Base-by-base conservation (phyloP, 441 rosid species). In the Heliophila coronopifolia region DNA sequence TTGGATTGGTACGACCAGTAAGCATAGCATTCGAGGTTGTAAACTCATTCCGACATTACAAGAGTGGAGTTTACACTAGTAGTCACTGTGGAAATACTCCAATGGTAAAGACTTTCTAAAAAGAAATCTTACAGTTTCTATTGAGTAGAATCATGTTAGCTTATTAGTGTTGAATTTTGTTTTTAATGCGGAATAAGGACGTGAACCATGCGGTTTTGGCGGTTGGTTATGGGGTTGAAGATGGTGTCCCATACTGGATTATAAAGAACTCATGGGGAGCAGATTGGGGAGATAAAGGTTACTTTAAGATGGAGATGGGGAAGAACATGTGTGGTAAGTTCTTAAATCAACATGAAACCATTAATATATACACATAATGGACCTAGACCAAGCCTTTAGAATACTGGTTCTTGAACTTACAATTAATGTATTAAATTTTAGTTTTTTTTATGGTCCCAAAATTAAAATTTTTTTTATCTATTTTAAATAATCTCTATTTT, bases 181-280 rank as follows among this genome's bases (percentile, higher is more conserved):
- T 14, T 1, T 7, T 5, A 3, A 30, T 53, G 56, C 20, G 66
- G 19, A 46, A 45, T 58, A 77, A 87, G 95, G 98, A 91, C 50
- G 93, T 87, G 75, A 91, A 91, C 80, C 95, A 84, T 15, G 88
- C 96, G 1, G 96, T 91, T 57, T 66, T 91, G 55, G 96, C 96
- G 7, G 93, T 91, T 46, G 96, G 98, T 26, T 91, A 84, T 58
- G 98, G 98, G 62, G 74, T 87, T 7, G 93, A 87, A 67, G 32
- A 75, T 27, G 95, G 83, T 9, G 70, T 81, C n/a, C 83, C 86
- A 0, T 82, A 73, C 56, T 91, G 98, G 96, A 76, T 91, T 42
- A 73, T 83, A 49, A 91, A 91, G 83, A 91, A 91, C 77, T 91
- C 98, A 4, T 91, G 98, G 96, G 93, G 98, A 36, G 70, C 43